Conservation (phyloP, 169 alveolate genomes). For the Prorocentrum cordatum region DNA sequence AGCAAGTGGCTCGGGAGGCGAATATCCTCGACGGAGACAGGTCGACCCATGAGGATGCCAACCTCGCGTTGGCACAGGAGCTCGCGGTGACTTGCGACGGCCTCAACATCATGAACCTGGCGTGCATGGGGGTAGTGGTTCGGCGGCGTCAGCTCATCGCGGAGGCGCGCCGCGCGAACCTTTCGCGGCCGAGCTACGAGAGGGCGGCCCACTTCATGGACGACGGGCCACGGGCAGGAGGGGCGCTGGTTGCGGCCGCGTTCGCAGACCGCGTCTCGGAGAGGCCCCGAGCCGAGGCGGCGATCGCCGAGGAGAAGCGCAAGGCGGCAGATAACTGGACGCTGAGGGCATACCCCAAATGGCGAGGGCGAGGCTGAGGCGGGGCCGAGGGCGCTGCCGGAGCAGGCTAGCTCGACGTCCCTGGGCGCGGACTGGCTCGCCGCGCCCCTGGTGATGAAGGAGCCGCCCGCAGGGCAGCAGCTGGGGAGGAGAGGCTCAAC, state of each 20-base stretch:
- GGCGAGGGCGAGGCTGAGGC: too few relatives aligned
- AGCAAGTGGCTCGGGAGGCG: neutral
- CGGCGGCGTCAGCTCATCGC: slow-evolving; percentile 3
- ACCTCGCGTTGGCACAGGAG: neutral
- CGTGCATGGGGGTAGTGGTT: neutral
- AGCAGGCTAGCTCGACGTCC: too few relatives aligned
- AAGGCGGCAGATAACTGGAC: slow-evolving; percentile 5
- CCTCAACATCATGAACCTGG: neutral
- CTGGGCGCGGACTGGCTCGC: too few relatives aligned
- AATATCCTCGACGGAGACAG: slow-evolving; percentile 23
- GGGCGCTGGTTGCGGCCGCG: neutral
- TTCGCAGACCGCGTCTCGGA: neutral
- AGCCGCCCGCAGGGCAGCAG: too few relatives aligned
- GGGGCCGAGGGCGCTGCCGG: too few relatives aligned
- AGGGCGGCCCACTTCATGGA: neutral
- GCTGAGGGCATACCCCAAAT: too few relatives aligned
- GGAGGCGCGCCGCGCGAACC: too few relatives aligned
- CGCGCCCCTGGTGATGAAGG: too few relatives aligned
- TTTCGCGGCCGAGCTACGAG: too few relatives aligned
- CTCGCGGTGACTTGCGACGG: neutral
- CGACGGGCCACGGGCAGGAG: neutral
- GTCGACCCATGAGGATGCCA: neutral
- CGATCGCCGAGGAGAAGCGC: neutral
- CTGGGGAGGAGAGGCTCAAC: too few relatives aligned
- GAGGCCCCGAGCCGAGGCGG: neutral